phyloP scores from a whole-genome alignment of 2,329 filamentous ascomycete species.

The Trichoderma atroviride region DNA sequence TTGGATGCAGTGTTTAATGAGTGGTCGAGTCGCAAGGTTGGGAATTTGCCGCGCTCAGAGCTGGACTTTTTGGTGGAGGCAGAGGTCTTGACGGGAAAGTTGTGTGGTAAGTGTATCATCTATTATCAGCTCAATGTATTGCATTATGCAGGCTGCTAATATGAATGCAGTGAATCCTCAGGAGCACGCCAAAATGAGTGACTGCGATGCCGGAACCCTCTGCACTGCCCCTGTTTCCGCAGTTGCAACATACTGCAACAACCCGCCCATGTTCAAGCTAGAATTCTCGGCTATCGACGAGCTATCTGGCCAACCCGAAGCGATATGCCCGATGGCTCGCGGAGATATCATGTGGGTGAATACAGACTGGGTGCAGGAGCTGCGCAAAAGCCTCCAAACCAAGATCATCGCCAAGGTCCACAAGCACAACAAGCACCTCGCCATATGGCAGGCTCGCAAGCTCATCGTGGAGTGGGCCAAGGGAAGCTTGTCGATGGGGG shows the following conservation, averaged over 20 bases:
- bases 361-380: constrained; percentile 30
- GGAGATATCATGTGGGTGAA: constrained; percentile 35
- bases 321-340: constrained; percentile 36
- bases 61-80: constrained; percentile 38
- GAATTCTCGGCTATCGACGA: constrained; percentile 36
- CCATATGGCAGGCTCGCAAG: constrained; percentile 36
- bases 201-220: constrained; percentile 28
- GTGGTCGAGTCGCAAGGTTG: constrained; percentile 31
- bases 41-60: constrained; percentile 30
- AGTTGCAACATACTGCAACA: constrained; percentile 35
- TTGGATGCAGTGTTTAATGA: constrained; percentile 38
- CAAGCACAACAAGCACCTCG: constrained; percentile 39
- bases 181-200: constrained; percentile 13
- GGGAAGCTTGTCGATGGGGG: constrained; percentile 34
- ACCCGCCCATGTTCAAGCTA: constrained; percentile 35
- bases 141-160: neutral
- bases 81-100: constrained; percentile 33
- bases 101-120: constrained; percentile 35
- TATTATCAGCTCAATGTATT: neutral
- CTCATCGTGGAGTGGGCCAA: constrained; percentile 34
- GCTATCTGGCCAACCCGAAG: constrained; percentile 25
- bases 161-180: neutral
- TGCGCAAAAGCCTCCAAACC: constrained; percentile 31
- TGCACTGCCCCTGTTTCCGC: constrained; percentile 34
- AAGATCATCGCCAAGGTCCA: constrained; percentile 35